Evolutionary conservation across 352 stramenopile species (phyloP).

Genomic region (Phytopythium kandeliae): DNA sequence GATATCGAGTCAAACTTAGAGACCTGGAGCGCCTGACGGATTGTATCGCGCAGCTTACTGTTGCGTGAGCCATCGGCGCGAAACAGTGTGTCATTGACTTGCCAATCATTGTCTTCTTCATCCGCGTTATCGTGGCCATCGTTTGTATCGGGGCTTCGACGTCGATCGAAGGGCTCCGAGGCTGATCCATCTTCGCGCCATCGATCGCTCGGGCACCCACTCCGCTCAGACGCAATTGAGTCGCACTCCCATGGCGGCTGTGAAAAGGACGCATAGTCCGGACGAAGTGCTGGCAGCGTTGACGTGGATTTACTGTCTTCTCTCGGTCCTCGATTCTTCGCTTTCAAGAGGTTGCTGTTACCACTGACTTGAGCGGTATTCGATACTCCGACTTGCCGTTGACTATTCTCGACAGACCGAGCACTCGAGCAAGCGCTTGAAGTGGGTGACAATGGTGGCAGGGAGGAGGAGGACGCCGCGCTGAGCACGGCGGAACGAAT

Average conservation of each 20-base stretch:
- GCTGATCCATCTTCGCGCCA: slow-evolving; percentile 18
- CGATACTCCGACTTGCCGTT: slow-evolving; percentile 1
- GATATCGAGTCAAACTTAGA: slow-evolving; percentile 91
- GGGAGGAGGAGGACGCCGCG: neutral
- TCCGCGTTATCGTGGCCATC: slow-evolving; percentile 5
- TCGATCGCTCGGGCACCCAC: slow-evolving; percentile 32
- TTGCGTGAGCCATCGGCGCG: slow-evolving; percentile 74
- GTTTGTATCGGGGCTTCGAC: slow-evolving; percentile 8
- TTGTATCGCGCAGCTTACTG: slow-evolving; percentile 80
- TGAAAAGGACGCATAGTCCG: slow-evolving; percentile 18
- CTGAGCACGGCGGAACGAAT: neutral
- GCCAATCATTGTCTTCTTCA: slow-evolving; percentile 46
- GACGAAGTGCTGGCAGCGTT: slow-evolving; percentile 24
- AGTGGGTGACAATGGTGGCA: slow-evolving; percentile 29
- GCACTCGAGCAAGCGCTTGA: slow-evolving; percentile 26
- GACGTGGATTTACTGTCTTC: slow-evolving; percentile 7
- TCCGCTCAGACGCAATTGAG: slow-evolving; percentile 46
- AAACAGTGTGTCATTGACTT: slow-evolving; percentile 77
- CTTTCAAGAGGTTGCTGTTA: slow-evolving; percentile 2
- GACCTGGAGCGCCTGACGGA: slow-evolving; percentile 66
- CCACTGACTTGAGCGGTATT: slow-evolving; percentile 1
- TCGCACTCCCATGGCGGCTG: slow-evolving; percentile 59
- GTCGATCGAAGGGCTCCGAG: slow-evolving; percentile 6
- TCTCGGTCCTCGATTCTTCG: neutral
- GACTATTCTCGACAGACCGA: slow-evolving; percentile 23